Base-by-base conservation (phyloP, 768 basidiomycete species). In the Leccinum variicolor region DNA sequence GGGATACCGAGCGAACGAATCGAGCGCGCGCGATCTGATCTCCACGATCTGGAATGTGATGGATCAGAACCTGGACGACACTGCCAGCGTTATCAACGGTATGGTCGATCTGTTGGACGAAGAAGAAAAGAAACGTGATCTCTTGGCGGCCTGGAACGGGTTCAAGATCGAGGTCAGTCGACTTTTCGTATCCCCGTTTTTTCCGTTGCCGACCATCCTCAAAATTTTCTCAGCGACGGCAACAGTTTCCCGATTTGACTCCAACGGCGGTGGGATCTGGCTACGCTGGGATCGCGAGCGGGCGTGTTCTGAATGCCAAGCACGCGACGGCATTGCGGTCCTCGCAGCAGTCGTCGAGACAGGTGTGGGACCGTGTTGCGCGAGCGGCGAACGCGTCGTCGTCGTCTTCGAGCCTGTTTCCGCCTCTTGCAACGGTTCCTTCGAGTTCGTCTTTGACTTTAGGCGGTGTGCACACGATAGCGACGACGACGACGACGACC, bases 321-420 rank as follows among this genome's bases (percentile, higher is more conserved):
- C 82, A 91, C 57, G 81, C 83, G 1, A 89, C 90, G 0, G 77
- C 82, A 1, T 74, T 83, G 0, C 79, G 83, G 9, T 80, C 84
- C 2, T 79, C 83, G 11, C 75, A 79, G 28, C 77, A 79, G 58
- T 77, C 84, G 3, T 84, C 87, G 2, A 78, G 87, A 52, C 82
- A 87, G 59, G 81, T 96, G 0, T 92, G 83, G 86, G 92, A 94
- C 61, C 85, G 94, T 15, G 93, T 96, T 25, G 94, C 92, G 7
- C 83, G 82, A 59, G 94, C 92, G 0, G 94, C 93, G 0, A 69
- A 75, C 0, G 75, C 77, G 3, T 74, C 79, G 6, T 75, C 77
- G 3, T 73, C 78, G 3, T 73, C 78, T 15, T 70, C 76, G 2
- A 61, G 63, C 23, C 66, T 65, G 33, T 78, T 76, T 57, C 75